A percentile compares a stretch with the other conserved stretches of the same genome.
These are phyloP conservation scores for Cairneyella variabilis DNA, from an alignment of 495 filamentous ascomycete species.

Conservation along the genomic window DNA sequence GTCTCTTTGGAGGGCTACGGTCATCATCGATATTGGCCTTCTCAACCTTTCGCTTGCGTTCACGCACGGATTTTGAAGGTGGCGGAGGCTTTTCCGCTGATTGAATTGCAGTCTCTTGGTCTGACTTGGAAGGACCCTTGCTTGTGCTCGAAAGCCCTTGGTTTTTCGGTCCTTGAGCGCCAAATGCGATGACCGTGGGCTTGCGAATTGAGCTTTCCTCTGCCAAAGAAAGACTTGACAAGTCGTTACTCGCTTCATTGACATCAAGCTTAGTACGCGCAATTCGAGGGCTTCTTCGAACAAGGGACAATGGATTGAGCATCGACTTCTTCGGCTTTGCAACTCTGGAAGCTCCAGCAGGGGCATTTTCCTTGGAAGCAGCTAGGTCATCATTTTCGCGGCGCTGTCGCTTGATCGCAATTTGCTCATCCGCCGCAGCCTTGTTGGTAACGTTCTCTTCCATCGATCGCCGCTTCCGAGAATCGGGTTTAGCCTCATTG, in stretches of 20 bases:
- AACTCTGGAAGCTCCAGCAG: background rate
- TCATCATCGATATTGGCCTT: background rate
- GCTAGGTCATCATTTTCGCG: background rate
- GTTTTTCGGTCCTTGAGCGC: conserved; percentile 26
- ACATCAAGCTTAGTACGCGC: background rate
- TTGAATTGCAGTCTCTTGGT: too few relatives aligned
- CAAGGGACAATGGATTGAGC: background rate
- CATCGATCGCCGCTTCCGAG: background rate
- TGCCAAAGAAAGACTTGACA: background rate
- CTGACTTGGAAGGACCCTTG: background rate
- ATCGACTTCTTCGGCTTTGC: background rate
- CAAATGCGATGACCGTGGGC: conserved; percentile 26
- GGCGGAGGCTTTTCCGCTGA: too few relatives aligned
- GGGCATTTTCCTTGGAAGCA: background rate
- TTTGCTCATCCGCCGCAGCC: too few relatives aligned
- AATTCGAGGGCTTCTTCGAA: background rate
- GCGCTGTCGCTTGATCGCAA: background rate
- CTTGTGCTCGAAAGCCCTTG: conserved; percentile 24
- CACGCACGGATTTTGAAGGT: background rate
- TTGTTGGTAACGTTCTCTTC: background rate
- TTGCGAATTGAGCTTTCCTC: conserved; percentile 8
- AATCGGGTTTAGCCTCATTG: background rate
- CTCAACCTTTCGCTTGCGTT: conserved; percentile 12
- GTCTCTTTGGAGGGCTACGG: conserved; percentile 5
- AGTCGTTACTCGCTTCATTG: background rate